Percentiles rank a stretch among this genome's conserved stretches.
phyloP scores from a whole-genome alignment of 441 rosid genomes.

The Arabidopsis lyrata region DNA sequence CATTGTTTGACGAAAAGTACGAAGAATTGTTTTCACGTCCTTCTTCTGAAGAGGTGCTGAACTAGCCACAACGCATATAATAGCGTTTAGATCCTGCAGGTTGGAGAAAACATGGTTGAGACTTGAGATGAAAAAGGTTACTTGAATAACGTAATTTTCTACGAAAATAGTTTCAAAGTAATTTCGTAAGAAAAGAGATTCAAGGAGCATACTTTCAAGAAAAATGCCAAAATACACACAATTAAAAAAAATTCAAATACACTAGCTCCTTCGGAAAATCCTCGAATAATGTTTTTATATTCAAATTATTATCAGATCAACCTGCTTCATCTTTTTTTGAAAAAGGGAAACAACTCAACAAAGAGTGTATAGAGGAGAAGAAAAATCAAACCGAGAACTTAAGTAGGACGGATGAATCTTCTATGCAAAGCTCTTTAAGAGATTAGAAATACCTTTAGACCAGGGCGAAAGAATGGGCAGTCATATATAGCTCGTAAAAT shows the following conservation, averaged over 20 bases:
- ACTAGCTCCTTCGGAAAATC: neutral
- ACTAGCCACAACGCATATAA: slow-evolving; percentile 74
- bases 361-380: neutral
- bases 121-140: slow-evolving; percentile 1
- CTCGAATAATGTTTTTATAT: neutral
- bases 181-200: slow-evolving; percentile 14
- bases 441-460: slow-evolving; percentile 62
- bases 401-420: neutral
- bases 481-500: slow-evolving; percentile 73
- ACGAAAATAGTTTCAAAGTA: too few relatives aligned
- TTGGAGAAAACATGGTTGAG: slow-evolving; percentile 11
- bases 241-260: neutral
- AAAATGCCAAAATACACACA: slow-evolving; percentile 5
- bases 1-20: slow-evolving; percentile 68
- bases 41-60: slow-evolving; percentile 54
- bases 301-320: slow-evolving; percentile 1
- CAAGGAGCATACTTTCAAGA: slow-evolving; percentile 11
- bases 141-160: neutral
- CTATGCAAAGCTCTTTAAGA: slow-evolving; percentile 20
- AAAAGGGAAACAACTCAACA: slow-evolving; percentile 2
- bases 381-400: neutral
- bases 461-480: slow-evolving; percentile 85
- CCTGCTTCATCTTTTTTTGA: slow-evolving; percentile 8
- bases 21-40: slow-evolving; percentile 60
- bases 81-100: slow-evolving; percentile 67